These are phyloP conservation scores for Sporodiniella umbellata DNA, from an alignment of 371 early-diverging fungal species.

Conservation along the genomic window DNA sequence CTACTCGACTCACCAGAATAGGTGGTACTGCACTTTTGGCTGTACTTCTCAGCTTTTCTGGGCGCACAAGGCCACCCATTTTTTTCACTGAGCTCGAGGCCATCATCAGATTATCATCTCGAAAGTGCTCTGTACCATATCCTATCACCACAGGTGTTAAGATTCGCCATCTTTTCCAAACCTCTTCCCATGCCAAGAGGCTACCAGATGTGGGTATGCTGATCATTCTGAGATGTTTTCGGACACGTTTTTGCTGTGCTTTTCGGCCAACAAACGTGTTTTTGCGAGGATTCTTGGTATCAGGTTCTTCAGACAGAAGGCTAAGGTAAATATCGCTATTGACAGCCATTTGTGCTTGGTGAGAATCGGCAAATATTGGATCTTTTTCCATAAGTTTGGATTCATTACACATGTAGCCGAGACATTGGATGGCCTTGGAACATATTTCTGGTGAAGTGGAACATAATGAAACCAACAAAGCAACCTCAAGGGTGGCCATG, in stretches of 20 bases:
- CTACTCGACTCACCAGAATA: constrained; percentile 12
- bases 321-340: constrained; percentile 71
- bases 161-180: constrained; percentile 74
- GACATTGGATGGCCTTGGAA: constrained; percentile 50
- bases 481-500: constrained; percentile 66
- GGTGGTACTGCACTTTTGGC: constrained; percentile 11
- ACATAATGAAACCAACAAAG: constrained; percentile 70
- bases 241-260: constrained; percentile 73
- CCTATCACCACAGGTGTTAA: constrained; percentile 30
- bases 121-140: constrained; percentile 14
- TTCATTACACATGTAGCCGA: constrained; percentile 55
- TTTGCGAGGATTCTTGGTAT: constrained; percentile 8
- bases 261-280: constrained; percentile 57
- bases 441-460: constrained; percentile 69
- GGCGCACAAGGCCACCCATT: constrained; percentile 22
- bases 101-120: constrained; percentile 2
- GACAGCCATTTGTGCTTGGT: too few relatives aligned
- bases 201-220: constrained; percentile 67
- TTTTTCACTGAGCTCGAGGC: constrained; percentile 14
- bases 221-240: constrained; percentile 64
- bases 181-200: constrained; percentile 82
- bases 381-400: constrained; percentile 54
- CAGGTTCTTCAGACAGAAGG: constrained; percentile 48
- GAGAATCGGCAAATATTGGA: constrained; percentile 2
- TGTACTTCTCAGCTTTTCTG: constrained; percentile 9